Evolutionary conservation across 1,139 yeast genomes (phyloP), one percentile per base, ranked within the genome.

Genomic region (Pichia sp.): DNA sequence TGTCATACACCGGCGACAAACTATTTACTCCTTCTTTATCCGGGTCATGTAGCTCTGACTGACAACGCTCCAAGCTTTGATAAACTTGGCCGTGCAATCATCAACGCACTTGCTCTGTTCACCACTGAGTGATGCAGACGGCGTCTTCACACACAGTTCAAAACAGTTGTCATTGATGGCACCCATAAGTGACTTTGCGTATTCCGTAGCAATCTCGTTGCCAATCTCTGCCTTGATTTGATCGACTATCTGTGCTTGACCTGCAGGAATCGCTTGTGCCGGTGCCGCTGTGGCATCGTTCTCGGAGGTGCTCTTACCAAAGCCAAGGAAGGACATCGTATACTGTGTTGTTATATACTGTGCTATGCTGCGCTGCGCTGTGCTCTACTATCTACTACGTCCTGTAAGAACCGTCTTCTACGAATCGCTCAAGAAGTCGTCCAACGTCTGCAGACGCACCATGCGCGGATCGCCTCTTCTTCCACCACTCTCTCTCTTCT

Each of bases 121-220:
- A 3, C 59, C 46, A 24, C 63, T 51, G 38, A 72, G 60, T 4
- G 32, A 15, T 19, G 72, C 67, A 4, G 30, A 30, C 7, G 86
- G 86, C 29, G 59, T 62, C 19, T 59, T 60, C 38, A 84, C 66
- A 60, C 97, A 87, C 56, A 76, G 74, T 35, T 79, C 81, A 57
- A 82, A 87, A 58, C 96, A 87, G 65, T 84, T 83, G 49, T 80
- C 88, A n/a, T 95, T 80, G 57, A 85, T 73, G 53, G 84, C 81
- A 62, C 79, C 80, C 30, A 87, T 94, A 41, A 87, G 66, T 53
- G 85, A 91, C 4, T 93, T 79, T 27, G 94, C 96, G 60, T 86
- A 85, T 18, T 87, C 91, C 22, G 86, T 75, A 2, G 95, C 96
- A 44, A 87, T 66, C 55, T 87, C 96, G 55, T 79, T 86, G 28